phyloP scores from a whole-genome alignment of 805 yeast genomes.

The Debaryomyces maramus region DNA sequence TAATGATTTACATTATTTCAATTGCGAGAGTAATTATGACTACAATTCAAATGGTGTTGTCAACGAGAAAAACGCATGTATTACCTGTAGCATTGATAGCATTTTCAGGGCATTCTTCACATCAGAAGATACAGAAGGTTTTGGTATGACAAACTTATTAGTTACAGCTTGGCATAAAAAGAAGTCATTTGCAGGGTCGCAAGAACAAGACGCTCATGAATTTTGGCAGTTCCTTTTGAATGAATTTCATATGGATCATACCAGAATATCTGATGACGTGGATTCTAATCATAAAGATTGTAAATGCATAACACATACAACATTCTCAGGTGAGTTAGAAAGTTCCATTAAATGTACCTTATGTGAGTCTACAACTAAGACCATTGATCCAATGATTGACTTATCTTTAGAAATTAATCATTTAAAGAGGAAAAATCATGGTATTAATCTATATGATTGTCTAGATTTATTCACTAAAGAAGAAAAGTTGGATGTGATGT shows the following conservation, averaged over 20 bases:
- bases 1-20: slow-evolving; percentile 60
- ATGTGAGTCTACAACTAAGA: slow-evolving; percentile 64
- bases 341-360: slow-evolving; percentile 73
- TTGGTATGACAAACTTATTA: slow-evolving; percentile 77
- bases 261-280: slow-evolving; percentile 14
- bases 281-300: slow-evolving; percentile 39
- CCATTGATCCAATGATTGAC: slow-evolving; percentile 88
- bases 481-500: slow-evolving; percentile 74
- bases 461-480: slow-evolving; percentile 72
- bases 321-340: slow-evolving; percentile 81
- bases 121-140: slow-evolving; percentile 59
- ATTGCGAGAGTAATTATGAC: slow-evolving; percentile 41
- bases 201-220: slow-evolving; percentile 98
- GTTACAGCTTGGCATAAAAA: slow-evolving; percentile 88
- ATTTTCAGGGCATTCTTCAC: slow-evolving; percentile 77
- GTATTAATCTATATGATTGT: slow-evolving; percentile 55
- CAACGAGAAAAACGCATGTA: slow-evolving; percentile 50
- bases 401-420: slow-evolving; percentile 70
- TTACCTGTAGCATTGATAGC: slow-evolving; percentile 83
- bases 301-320: slow-evolving; percentile 75
- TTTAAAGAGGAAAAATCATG: slow-evolving; percentile 27
- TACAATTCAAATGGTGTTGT: slow-evolving; percentile 19
- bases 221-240: slow-evolving; percentile 90
- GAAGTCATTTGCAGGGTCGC: slow-evolving; percentile 86
- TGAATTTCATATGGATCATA: slow-evolving; percentile 61